Evolutionary conservation across 495 filamentous ascomycete species (phyloP), one percentile per base, ranked within the genome.

Genomic region (Amniculicola lignicola): DNA sequence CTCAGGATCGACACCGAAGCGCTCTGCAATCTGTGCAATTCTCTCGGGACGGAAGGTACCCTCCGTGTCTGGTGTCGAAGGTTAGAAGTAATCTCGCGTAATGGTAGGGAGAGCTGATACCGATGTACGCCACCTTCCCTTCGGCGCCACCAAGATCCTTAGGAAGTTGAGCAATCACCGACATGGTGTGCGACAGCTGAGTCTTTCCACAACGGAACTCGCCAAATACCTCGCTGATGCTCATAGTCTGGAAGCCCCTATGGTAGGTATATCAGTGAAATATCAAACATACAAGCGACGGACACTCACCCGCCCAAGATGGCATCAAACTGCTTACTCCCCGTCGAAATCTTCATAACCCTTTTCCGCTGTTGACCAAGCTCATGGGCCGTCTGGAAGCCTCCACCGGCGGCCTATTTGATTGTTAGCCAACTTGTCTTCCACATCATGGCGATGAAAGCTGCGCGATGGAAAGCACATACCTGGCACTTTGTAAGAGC

Each of bases 151-250:
- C 87, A 66, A 85, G 78, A 27, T 85, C 82, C 66, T 61, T 61
- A 2, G 57, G 57, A 35, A 76, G 64, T 63, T 84, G 70, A 36
- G 70, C 68, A 31, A 72, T 61, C 24, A 73, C 70, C 25, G 64
- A 65, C 57, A 73, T 64, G 18, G 70, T 73, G 35, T 72, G 70
- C 3, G 66, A 62, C 15, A 73, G 45, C 54, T 73, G 70, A 27
- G 85, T 88, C 71, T 90, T 90, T 40, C 87, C 85, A 64, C 85
- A 88, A 56, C 87, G 82, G 68, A 86, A 90, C 65, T 89, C 87
- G 31, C 87, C 81, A 69, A 77, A 83, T 5, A 77, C 73, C 71
- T 90, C 87, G 55, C 82, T 89, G 63, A 90, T 89, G 65, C 83
- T 86, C 81, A 86, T 85, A 49, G 82, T 89, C 68, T 88, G 84